phyloP scores from a whole-genome alignment of 257 asterid species.

The Gentiana macrophylla region DNA sequence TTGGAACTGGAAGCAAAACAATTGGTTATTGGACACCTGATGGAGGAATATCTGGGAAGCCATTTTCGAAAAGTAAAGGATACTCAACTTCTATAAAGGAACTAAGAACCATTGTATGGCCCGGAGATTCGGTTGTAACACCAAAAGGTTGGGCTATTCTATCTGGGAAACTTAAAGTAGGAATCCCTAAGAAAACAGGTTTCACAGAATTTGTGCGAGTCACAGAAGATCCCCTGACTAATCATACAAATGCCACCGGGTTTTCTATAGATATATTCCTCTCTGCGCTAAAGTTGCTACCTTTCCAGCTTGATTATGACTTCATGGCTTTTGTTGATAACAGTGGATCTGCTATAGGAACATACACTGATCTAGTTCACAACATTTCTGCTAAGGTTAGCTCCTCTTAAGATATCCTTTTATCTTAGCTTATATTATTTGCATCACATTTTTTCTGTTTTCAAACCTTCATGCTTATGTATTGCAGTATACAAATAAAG shows the following conservation, averaged over 20 bases:
- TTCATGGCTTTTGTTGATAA: background rate
- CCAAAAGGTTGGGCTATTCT: constrained; percentile 8
- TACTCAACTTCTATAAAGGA: constrained; percentile 13
- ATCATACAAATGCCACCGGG: background rate
- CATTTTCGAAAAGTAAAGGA: constrained; percentile 9
- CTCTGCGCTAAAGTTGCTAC: constrained; percentile 4
- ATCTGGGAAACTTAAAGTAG: constrained; percentile 8
- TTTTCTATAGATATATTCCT: constrained; percentile 11
- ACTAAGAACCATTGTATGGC: constrained; percentile 11
- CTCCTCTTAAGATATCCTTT: background rate
- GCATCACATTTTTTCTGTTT: no score
- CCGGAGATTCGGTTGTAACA: constrained; percentile 11
- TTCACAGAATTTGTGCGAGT: constrained; percentile 10
- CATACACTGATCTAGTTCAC: constrained; percentile 8
- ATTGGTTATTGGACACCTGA: constrained; percentile 49
- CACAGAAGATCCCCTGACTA: background rate
- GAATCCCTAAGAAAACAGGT: constrained; percentile 10
- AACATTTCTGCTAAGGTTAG: constrained; percentile 9
- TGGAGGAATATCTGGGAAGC: constrained; percentile 24
- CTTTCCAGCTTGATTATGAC: constrained; percentile 10
- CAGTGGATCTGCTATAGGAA: background rate
- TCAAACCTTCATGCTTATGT: no score
- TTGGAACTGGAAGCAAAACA: constrained; percentile 35
- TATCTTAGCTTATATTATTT: no score
- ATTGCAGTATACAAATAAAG: no score